Evolutionary conservation across 208 protist genomes (phyloP), one percentile per base, ranked within the genome.

Genomic region (Kentomonas sorsogonicus): DNA sequence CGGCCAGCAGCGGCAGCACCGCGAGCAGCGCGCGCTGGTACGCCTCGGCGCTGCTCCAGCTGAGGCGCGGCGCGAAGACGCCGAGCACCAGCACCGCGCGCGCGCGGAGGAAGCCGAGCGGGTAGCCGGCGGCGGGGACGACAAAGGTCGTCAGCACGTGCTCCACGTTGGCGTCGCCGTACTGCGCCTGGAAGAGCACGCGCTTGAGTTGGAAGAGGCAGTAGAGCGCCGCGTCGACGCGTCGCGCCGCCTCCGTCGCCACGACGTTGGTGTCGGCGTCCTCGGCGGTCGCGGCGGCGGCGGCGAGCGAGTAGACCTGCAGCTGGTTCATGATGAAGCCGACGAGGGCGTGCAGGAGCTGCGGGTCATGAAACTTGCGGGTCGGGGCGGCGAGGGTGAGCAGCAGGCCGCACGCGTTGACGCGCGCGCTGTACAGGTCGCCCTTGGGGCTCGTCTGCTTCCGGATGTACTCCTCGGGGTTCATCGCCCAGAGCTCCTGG

Each of bases 391-490:
- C 72, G 5, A 96, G 54, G 27, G 79, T 65, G 15, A 95, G 58
- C 43, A 97, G 60, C 15, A 93, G 67, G 69, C 72, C 82, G 18
- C 72, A 67, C 3, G 86, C 81, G 3, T 85, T 77, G 1, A 91
- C 71, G 52, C 86, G 82, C 13, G 90, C 66, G 50, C 70, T 96
- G 60, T 79, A 96, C 10, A 96, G 60, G 60, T 95, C 83, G 18
- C 81, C 79, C 9, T 58, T 50, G 4, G 89, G 66, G 60, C 77
- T 91, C 43, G 75, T 82, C 68, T 94, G 87, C 69, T 79, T 81
- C 46, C 87, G 78, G 26, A 97, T 65, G 68, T 91, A 98, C 67
- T 98, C 93, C 45, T 90, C 76, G 25, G 91, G 91, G 69, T 98
- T 95, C 48, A 71, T 53, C 31, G 72, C 53, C 83, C 82, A 98